A percentile compares a stretch with the other conserved stretches of the same genome.
Conservation (phyloP, 345 rosid species). For the Corchorus capsularis region DNA sequence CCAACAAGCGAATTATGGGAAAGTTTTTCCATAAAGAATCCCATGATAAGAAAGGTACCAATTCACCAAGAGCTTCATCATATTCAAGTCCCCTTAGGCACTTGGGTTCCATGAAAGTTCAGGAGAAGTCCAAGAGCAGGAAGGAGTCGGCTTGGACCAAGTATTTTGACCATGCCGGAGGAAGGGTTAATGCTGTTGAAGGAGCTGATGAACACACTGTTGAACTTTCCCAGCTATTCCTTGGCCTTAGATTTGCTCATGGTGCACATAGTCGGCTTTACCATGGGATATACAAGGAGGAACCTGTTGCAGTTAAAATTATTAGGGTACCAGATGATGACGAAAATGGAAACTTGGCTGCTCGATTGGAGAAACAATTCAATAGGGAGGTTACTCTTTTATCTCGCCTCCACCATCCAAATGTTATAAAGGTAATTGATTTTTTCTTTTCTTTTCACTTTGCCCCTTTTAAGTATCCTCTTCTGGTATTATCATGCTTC, state of each 20-base stretch:
- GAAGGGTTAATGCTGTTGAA: constrained; percentile 76
- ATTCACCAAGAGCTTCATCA: constrained; percentile 18
- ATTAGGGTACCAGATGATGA: constrained; percentile 88
- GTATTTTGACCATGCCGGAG: constrained; percentile 80
- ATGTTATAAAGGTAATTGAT: constrained; percentile 77
- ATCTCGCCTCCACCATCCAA: constrained; percentile 68
- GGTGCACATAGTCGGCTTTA: constrained; percentile 92
- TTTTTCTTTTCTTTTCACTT: not conserved
- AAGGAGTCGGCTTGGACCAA: constrained; percentile 85
- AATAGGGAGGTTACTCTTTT: constrained; percentile 81
- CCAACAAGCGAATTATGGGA: constrained; percentile 42
- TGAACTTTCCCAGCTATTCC: constrained; percentile 83
- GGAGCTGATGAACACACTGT: constrained; percentile 65
- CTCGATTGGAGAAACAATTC: constrained; percentile 81
- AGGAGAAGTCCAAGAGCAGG: constrained; percentile 54
- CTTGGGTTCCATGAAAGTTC: constrained; percentile 54
- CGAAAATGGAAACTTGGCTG: constrained; percentile 66
- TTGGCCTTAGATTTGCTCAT: constrained; percentile 92
- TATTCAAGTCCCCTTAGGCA: constrained; percentile 58
- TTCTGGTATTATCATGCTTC: not conserved
- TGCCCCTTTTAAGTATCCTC: not conserved
- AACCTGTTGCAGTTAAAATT: constrained; percentile 95
- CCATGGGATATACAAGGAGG: constrained; percentile 89
- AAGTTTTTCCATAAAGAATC: constrained; percentile 45
- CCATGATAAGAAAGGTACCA: constrained; percentile 35